These are phyloP conservation scores for Tetrapyrgos nigripes DNA, from an alignment of 1,284 basidiomycete species.

Conservation along the genomic window DNA sequence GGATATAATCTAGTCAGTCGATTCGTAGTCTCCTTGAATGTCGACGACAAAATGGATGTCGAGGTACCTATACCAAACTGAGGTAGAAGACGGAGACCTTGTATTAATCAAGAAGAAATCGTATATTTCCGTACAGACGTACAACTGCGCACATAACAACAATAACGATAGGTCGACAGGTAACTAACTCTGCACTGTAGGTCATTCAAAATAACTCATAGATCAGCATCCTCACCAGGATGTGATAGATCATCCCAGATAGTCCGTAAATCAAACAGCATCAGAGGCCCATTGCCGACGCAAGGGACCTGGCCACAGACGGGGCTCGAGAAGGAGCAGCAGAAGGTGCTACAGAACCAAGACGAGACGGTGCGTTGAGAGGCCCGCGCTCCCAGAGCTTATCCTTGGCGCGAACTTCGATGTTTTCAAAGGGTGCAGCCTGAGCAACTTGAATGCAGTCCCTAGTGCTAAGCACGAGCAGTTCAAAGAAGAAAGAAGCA, in stretches of 20 bases:
- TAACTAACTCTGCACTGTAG: not conserved
- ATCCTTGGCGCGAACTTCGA: slow-evolving; percentile 83
- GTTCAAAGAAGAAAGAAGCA: slow-evolving; percentile 96
- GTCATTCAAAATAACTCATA: not conserved
- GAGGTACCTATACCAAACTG: slow-evolving; percentile 41
- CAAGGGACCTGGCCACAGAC: slow-evolving; percentile 39
- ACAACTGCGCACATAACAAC: not conserved
- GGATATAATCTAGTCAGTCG: slow-evolving; percentile 49
- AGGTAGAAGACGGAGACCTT: not conserved
- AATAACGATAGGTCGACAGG: not conserved
- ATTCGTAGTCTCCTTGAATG: slow-evolving; percentile 46
- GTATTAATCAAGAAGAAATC: not conserved
- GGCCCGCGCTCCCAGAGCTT: slow-evolving; percentile 82
- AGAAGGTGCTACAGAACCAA: slow-evolving; percentile 41
- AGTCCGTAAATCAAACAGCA: not conserved
- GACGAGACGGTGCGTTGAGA: slow-evolving; percentile 33
- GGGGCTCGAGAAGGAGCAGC: slow-evolving; percentile 35
- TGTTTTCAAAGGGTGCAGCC: slow-evolving; percentile 80
- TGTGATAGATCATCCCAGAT: not conserved
- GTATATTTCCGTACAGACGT: not conserved
- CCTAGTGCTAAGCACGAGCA: slow-evolving; percentile 92
- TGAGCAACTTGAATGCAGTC: slow-evolving; percentile 89
- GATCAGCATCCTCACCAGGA: slow-evolving; percentile 1
- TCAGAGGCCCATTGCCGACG: slow-evolving; percentile 36
- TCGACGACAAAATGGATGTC: slow-evolving; percentile 45